Conservation (phyloP, 345 rosid species). For the Eucalyptus lansdowneana region DNA sequence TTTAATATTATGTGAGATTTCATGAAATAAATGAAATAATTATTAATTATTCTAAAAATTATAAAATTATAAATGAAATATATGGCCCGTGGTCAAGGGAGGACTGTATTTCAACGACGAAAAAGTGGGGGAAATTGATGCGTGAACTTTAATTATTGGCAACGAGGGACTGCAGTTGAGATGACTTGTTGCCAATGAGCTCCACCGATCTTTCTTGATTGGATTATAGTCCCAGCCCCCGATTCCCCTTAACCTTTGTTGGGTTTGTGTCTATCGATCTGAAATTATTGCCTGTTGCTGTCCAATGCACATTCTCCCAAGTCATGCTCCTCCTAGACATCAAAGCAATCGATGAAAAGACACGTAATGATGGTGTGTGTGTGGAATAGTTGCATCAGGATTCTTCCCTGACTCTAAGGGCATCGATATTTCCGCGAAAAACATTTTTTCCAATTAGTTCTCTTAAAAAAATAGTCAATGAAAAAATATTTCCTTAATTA, state of each 20-base stretch:
- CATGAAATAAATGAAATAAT: too few relatives aligned
- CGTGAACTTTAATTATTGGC: neutral
- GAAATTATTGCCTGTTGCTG: neutral
- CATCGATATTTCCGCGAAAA: too few relatives aligned
- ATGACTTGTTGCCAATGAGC: neutral
- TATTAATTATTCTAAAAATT: too few relatives aligned
- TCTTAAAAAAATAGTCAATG: too few relatives aligned
- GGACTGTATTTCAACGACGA: neutral
- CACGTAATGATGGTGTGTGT: neutral
- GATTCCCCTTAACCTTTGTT: neutral
- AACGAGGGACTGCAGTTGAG: neutral
- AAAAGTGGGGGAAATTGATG: neutral
- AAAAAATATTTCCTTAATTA: too few relatives aligned
- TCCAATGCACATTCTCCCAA: neutral
- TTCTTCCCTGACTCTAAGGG: neutral
- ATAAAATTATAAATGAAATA: neutral
- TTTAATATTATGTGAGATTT: accelerated
- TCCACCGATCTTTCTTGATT: neutral
- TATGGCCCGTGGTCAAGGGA: neutral
- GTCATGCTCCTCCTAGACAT: neutral
- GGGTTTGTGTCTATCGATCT: neutral
- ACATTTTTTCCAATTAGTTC: too few relatives aligned
- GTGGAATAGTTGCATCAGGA: neutral
- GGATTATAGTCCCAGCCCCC: neutral
- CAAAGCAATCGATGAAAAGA: neutral